A percentile compares a stretch with the other conserved stretches of the same genome.
These are phyloP conservation scores for Coemansia sp. DNA, from an alignment of 192 early-diverging fungal species.

Conservation along the genomic window DNA sequence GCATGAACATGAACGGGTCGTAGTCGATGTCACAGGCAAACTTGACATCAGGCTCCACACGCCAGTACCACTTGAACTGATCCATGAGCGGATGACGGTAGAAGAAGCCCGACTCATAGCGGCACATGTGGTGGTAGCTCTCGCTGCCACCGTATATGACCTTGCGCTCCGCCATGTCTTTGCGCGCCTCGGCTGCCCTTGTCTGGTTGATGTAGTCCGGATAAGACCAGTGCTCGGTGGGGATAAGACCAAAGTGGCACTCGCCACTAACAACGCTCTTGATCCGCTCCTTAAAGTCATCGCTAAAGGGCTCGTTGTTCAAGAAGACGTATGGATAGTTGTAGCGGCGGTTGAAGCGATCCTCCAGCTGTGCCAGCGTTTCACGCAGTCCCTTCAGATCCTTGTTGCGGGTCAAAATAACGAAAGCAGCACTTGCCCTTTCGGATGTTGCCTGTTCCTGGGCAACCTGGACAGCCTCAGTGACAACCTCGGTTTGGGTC, in stretches of 20 bases:
- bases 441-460: constrained; percentile 54
- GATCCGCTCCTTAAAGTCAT: constrained; percentile 65
- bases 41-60: constrained; percentile 78
- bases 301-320: constrained; percentile 74
- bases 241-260: constrained; percentile 61
- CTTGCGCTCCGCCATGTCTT: constrained; percentile 55
- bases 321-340: constrained; percentile 84
- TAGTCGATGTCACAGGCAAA: constrained; percentile 79
- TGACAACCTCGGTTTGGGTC: constrained; percentile 16
- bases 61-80: constrained; percentile 80
- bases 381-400: constrained; percentile 68
- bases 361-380: constrained; percentile 70
- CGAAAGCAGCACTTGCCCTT: constrained; percentile 63
- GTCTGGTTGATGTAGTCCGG: constrained; percentile 72
- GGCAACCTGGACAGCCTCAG: constrained; percentile 21
- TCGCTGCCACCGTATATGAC: constrained; percentile 62
- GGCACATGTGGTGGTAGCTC: constrained; percentile 73
- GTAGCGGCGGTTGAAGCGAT: constrained; percentile 70
- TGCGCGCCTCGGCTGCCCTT: constrained; percentile 57
- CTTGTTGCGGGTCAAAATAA: constrained; percentile 70
- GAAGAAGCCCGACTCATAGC: constrained; percentile 75
- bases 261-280: constrained; percentile 30
- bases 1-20: constrained; percentile 79
- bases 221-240: constrained; percentile 71
- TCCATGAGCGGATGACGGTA: constrained; percentile 68